Conservation (phyloP, 2,329 filamentous ascomycete species). For the Paramyrothecium roridum region DNA sequence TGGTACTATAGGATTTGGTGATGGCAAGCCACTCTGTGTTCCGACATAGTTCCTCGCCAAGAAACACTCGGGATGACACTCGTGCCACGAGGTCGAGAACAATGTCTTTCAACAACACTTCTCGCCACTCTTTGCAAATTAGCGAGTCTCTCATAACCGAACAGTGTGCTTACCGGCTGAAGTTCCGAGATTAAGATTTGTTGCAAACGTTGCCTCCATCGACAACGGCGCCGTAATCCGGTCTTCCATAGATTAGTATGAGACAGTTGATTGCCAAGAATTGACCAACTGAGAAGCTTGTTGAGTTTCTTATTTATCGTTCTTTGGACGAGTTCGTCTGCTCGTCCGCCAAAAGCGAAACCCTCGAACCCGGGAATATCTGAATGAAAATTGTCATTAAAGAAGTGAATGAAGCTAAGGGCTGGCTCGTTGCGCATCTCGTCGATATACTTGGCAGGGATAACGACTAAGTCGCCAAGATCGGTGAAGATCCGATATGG, state of each 20-base stretch:
- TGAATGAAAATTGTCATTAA: conserved; percentile 2
- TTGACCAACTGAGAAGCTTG: not conserved
- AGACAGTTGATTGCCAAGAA: not conserved
- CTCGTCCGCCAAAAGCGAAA: not conserved
- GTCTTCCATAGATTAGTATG: not conserved
- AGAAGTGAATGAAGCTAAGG: conserved; percentile 2
- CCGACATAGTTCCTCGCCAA: conserved; percentile 34
- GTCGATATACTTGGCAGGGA: not conserved
- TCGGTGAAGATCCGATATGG: conserved; percentile 1
- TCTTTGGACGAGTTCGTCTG: not conserved
- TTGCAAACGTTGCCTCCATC: not conserved
- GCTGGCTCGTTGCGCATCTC: conserved; percentile 3
- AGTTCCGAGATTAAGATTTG: not conserved
- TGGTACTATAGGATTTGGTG: conserved; percentile 42
- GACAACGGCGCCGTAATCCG: not conserved
- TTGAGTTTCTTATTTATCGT: not conserved
- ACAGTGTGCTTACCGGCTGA: not conserved
- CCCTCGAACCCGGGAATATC: conserved; percentile 2
- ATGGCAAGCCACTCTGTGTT: conserved; percentile 42
- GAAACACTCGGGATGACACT: conserved; percentile 27
- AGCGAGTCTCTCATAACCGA: too few species aligned
- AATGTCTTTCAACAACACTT: not conserved
- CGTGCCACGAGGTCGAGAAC: not conserved
- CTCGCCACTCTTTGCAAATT: not conserved
- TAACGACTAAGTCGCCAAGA: not conserved